These are phyloP conservation scores for Xerocomus nothofagi DNA, from an alignment of 1,284 basidiomycete genomes.

Conservation along the genomic window DNA sequence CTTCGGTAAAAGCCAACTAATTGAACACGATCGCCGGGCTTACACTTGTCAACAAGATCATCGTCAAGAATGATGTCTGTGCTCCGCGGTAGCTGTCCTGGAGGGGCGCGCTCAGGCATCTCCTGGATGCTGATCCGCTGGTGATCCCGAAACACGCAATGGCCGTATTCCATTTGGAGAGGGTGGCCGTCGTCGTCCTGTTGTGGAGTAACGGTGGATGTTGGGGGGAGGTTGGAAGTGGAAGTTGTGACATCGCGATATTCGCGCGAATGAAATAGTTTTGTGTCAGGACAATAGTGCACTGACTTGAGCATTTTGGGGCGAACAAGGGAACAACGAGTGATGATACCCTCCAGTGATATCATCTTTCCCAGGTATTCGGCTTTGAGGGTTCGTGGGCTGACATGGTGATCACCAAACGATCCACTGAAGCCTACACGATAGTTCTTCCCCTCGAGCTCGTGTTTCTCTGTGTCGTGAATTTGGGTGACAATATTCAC, in stretches of 20 bases:
- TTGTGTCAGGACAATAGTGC: constrained; percentile 90
- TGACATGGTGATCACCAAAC: constrained; percentile 99
- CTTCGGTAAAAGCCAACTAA: constrained; percentile 95
- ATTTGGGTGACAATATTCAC: constrained; percentile 72
- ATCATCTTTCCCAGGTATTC: constrained; percentile 95
- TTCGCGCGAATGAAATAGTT: constrained; percentile 82
- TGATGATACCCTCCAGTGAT: constrained; percentile 97
- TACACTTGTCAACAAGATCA: constrained; percentile 95
- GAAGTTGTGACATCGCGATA: constrained; percentile 94
- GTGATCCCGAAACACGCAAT: constrained; percentile 93
- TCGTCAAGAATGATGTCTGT: constrained; percentile 97
- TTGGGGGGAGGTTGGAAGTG: constrained; percentile 83
- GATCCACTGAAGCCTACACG: constrained; percentile 95
- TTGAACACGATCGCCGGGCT: constrained; percentile 97
- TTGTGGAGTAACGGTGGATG: constrained; percentile 89
- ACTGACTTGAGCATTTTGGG: constrained; percentile 98
- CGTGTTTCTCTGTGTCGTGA: constrained; percentile 81
- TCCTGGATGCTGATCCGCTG: constrained; percentile 98
- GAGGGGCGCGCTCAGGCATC: constrained; percentile 98
- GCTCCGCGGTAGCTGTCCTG: constrained; percentile 94
- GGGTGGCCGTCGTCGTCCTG: constrained; percentile 88
- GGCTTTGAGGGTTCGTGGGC: constrained; percentile 88
- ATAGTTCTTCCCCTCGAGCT: constrained; percentile 76
- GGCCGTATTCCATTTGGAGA: constrained; percentile 91
- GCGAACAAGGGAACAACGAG: constrained; percentile 95